Evolutionary conservation across 192 early-diverging fungal genomes (phyloP).

Genomic region (Jimgerdemannia flammicorona): DNA sequence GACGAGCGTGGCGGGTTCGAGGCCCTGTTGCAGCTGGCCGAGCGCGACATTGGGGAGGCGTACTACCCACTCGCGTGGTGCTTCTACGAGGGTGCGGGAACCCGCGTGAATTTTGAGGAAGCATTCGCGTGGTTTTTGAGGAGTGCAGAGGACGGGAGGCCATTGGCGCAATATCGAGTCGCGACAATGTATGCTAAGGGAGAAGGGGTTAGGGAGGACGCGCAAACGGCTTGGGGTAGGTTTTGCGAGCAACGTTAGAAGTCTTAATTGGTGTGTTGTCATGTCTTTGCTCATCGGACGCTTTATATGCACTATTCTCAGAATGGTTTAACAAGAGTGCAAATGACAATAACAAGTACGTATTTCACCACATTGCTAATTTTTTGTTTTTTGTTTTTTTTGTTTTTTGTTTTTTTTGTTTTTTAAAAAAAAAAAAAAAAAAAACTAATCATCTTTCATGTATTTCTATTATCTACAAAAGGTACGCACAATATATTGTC

Average conservation of each 20-base stretch:
- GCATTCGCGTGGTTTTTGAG: slow-evolving; percentile 26
- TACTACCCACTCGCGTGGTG: slow-evolving; percentile 27
- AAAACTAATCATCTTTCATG: slow-evolving; percentile 4
- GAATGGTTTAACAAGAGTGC: slow-evolving; percentile 27
- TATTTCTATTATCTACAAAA: slow-evolving; percentile 7
- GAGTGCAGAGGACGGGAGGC: slow-evolving; percentile 5
- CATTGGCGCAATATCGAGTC: slow-evolving; percentile 22
- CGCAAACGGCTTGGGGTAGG: slow-evolving; percentile 5
- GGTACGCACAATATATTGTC: slow-evolving; percentile 30
- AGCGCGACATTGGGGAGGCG: slow-evolving; percentile 13
- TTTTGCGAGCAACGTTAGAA: not conserved
- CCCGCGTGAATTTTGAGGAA: slow-evolving; percentile 10
- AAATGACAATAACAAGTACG: slow-evolving; percentile 26
- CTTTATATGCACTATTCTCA: not conserved
- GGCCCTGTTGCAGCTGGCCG: slow-evolving; percentile 12
- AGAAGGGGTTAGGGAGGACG: slow-evolving; percentile 13
- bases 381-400: not conserved
- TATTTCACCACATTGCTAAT: not conserved
- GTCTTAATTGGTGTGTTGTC: not conserved
- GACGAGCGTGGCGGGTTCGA: slow-evolving; percentile 18
- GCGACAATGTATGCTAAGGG: slow-evolving; percentile 18
- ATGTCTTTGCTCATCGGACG: too few relatives aligned
- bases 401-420: not conserved
- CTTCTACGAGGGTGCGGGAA: slow-evolving; percentile 18
- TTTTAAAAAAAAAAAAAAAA: too few relatives aligned